Conservation (phyloP, 805 yeast species). For the Wickerhamiella musiphila region DNA sequence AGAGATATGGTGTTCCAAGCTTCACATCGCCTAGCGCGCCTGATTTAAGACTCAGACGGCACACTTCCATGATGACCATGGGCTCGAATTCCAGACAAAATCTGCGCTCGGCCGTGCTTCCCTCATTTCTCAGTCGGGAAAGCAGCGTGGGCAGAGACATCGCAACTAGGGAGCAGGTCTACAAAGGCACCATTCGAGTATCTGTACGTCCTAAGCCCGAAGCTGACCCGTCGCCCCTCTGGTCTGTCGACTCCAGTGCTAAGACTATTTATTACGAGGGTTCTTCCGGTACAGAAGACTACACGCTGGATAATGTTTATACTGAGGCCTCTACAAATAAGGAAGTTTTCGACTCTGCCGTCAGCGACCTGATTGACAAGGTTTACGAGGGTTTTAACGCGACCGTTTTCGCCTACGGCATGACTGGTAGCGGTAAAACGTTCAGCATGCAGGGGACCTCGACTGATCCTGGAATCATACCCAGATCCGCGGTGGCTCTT, state of each 20-base stretch:
- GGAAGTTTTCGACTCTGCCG: constrained; percentile 43
- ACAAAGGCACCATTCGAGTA: constrained; percentile 59
- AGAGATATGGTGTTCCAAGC: too few relatives aligned
- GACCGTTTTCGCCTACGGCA: constrained; percentile 84
- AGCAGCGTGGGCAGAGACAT: constrained; percentile 1
- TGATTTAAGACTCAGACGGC: too few relatives aligned
- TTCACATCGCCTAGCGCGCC: too few relatives aligned
- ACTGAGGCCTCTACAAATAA: constrained; percentile 35
- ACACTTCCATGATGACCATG: constrained; percentile 13
- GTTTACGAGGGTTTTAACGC: constrained; percentile 66
- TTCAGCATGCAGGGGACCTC: constrained; percentile 65
- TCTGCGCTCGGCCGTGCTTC: constrained; percentile 7
- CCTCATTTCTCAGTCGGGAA: constrained; percentile 4
- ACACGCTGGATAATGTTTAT: constrained; percentile 66
- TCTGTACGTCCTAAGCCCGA: constrained; percentile 62
- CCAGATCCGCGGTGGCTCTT: constrained; percentile 43
- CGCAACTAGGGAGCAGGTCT: constrained; percentile 16
- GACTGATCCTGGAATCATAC: constrained; percentile 45
- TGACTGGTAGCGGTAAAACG: constrained; percentile 90
- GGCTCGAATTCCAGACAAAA: not conserved
- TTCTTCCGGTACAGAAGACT: constrained; percentile 28
- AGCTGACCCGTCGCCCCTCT: constrained; percentile 4
- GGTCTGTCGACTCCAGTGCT: constrained; percentile 2
- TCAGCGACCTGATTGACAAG: constrained; percentile 33
- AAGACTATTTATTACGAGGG: constrained; percentile 1